These are phyloP conservation scores for Tremella yokohamensis DNA, from an alignment of 768 basidiomycete species.

Conservation along the genomic window DNA sequence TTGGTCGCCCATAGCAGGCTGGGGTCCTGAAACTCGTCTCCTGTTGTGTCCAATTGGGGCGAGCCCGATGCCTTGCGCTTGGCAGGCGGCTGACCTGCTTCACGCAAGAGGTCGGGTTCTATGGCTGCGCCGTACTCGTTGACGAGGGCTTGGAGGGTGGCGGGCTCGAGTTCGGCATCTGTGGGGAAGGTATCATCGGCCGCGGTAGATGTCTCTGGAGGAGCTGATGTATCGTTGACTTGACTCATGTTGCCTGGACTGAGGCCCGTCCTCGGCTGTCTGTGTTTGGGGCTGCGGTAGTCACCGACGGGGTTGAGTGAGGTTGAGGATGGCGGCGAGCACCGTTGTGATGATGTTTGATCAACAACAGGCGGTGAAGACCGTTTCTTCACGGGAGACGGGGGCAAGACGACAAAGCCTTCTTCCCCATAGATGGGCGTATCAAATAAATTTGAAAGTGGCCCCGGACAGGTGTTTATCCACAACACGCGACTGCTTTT, in stretches of 20 bases:
- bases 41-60: no score
- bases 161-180: background rate
- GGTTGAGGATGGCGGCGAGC: conserved; percentile 4
- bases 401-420: background rate
- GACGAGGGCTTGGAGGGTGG: background rate
- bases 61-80: background rate
- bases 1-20: no score
- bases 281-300: background rate
- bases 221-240: background rate
- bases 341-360: conserved; percentile 1
- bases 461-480: conserved; percentile 17
- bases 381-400: conserved; percentile 5
- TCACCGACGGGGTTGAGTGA: background rate
- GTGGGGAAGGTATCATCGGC: no score
- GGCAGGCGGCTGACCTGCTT: background rate
- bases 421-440: conserved; percentile 3
- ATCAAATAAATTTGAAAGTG: background rate
- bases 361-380: background rate
- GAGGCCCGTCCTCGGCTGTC: background rate
- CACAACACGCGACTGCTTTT: conserved; percentile 15
- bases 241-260: background rate
- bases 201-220: no score
- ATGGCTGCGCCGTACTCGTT: conserved; percentile 1
- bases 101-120: background rate
- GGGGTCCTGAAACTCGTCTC: no score